Evolutionary conservation across 2,329 filamentous ascomycete genomes (phyloP).

Genomic region (Colletotrichum acutatum): DNA sequence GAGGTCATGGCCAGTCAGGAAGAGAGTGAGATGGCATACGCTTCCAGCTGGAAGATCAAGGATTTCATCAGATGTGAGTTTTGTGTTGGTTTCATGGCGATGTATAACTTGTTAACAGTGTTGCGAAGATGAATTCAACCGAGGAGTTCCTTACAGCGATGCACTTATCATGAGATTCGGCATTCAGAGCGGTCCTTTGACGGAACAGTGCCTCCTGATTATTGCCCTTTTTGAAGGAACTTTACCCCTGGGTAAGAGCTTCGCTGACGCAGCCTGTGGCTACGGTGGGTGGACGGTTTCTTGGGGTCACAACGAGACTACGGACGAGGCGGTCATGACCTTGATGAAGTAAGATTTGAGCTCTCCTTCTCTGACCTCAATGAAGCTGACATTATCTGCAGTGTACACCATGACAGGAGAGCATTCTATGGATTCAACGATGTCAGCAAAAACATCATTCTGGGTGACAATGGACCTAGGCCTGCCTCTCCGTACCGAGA

Average conservation of each 20-base stretch:
- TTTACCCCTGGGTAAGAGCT: conserved; percentile 39
- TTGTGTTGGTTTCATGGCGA: not conserved
- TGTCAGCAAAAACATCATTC: too few species aligned
- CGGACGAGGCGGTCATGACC: conserved; percentile 45
- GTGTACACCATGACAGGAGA: not conserved
- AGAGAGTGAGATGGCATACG: conserved; percentile 7
- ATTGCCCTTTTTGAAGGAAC: conserved; percentile 17
- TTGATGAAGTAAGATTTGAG: conserved; percentile 43
- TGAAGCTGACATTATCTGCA: not conserved
- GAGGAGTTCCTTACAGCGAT: not conserved
- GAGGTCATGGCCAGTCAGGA: not conserved
- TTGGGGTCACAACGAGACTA: conserved; percentile 44
- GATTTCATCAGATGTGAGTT: conserved; percentile 32
- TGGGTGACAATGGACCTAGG: too few species aligned
- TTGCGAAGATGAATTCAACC: not conserved
- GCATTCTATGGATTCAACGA: too few species aligned
- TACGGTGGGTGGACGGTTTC: conserved; percentile 43
- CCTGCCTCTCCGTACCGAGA: too few species aligned
- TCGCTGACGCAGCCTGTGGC: conserved; percentile 39
- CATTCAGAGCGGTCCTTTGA: not conserved
- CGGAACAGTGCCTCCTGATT: conserved; percentile 35
- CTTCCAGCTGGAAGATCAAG: conserved; percentile 26
- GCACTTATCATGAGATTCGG: not conserved
- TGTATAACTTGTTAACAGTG: not conserved
- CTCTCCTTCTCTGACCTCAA: fast-evolving